Evolutionary conservation across 2,329 filamentous ascomycete genomes (phyloP).

Genomic region (Emergomyces orientalis): DNA sequence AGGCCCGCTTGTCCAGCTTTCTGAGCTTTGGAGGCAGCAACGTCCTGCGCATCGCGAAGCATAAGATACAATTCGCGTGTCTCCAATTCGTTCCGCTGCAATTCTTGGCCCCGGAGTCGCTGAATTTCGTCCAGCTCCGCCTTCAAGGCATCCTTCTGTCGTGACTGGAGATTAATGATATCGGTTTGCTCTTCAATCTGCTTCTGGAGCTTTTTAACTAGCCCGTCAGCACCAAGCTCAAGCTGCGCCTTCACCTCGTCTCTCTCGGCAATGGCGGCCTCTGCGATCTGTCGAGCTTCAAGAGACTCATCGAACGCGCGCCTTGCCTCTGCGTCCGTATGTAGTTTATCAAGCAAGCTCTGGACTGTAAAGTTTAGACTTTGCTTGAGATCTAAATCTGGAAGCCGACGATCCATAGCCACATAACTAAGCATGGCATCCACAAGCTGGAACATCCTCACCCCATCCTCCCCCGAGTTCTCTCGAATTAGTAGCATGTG

Average conservation of each 20-base stretch:
- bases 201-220: slow-evolving; percentile 86
- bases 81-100: slow-evolving; percentile 90
- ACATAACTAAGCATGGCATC: slow-evolving; percentile 99
- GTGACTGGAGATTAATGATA: slow-evolving; percentile 78
- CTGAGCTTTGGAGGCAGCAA: slow-evolving; percentile 78
- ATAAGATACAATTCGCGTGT: slow-evolving; percentile 95
- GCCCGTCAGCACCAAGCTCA: slow-evolving; percentile 82
- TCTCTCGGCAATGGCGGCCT: slow-evolving; percentile 89
- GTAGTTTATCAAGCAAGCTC: slow-evolving; percentile 85
- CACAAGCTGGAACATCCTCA: slow-evolving; percentile 94
- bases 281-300: slow-evolving; percentile 84
- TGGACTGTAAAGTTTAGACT: slow-evolving; percentile 97
- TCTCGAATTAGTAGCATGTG: slow-evolving; percentile 88
- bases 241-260: slow-evolving; percentile 88
- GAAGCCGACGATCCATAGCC: slow-evolving; percentile 89
- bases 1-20: slow-evolving; percentile 44
- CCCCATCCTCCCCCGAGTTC: slow-evolving; percentile 80
- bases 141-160: slow-evolving; percentile 81
- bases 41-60: slow-evolving; percentile 93
- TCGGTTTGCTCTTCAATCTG: slow-evolving; percentile 87
- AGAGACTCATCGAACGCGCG: slow-evolving; percentile 86
- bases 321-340: slow-evolving; percentile 90
- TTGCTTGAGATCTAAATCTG: slow-evolving; percentile 96
- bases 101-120: slow-evolving; percentile 74
- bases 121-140: slow-evolving; percentile 82